Evolutionary conservation across 805 yeast species (phyloP), one percentile per base, ranked within the genome.

Genomic region (Teunomyces tritomae): DNA sequence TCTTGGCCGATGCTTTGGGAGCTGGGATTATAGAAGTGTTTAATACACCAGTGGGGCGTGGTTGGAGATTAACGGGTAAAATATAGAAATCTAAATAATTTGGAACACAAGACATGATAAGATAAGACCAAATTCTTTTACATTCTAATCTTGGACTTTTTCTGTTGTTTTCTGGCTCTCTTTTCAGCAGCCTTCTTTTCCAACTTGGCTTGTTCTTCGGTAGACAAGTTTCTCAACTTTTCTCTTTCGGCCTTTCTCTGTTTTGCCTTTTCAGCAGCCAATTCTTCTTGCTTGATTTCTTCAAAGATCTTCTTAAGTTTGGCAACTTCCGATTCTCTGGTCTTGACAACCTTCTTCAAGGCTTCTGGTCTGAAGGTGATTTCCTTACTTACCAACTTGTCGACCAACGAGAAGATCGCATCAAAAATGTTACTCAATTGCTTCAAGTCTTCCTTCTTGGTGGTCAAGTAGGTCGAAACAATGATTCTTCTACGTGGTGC

Each of bases 181-280:
- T 85, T 89, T 57, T 88, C 96, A 55, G 75, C 74, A 66, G 85
- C 89, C 72, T 85, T 88, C 72, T 82, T 83, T 54, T 87, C 92
- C 37, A 79, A 66, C 70, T 86, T 88, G 55, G 83, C 83, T 70
- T 87, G 94, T 63, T 86, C 94, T 59, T 84, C 89, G 51, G 89
- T 85, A 40, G 85, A 75, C 61, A 87, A 69, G 54, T 76, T 77
- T 55, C 78, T 69, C 53, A 78, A 58, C 46, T 73, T 70, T 54
- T 85, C 85, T 68, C 81, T 83, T 58, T 80, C 82, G 58, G 79
- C 79, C 60, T 79, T 84, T 58, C 79, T 83, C 53, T 79, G 81
- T 67, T 85, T 88, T 28, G 85, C 80, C 68, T 84, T 85, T 68
- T 84, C 84, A 52, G 78, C 84, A 50, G 83, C 86, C 43, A 83